Percentiles rank a stretch among this genome's conserved stretches.
Conservation (phyloP, 2,329 filamentous ascomycete genomes). For the Ophiobolus disseminans region DNA sequence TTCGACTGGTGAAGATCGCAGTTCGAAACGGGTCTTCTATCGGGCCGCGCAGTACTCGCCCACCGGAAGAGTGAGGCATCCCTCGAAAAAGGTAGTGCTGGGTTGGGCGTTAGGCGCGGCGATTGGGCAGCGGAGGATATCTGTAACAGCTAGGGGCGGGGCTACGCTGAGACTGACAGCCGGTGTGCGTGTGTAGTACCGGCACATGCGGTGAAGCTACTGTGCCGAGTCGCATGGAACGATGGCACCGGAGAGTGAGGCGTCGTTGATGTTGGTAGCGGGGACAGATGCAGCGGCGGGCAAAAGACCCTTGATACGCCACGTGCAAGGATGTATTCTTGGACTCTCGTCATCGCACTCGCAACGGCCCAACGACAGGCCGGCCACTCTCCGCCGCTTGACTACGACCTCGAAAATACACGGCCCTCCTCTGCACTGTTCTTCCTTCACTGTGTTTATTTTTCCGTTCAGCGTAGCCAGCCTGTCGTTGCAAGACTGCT, state of each 20-base stretch:
- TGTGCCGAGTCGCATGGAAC: background rate
- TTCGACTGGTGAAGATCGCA: constrained; percentile 25
- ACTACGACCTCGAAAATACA: too few relatives aligned
- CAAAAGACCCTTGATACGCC: background rate
- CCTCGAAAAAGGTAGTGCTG: constrained; percentile 11
- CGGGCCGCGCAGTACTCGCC: constrained; percentile 14
- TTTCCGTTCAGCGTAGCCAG: too few relatives aligned
- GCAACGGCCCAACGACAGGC: too few relatives aligned
- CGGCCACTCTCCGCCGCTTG: too few relatives aligned
- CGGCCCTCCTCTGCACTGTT: too few relatives aligned
- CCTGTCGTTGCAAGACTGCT: too few relatives aligned
- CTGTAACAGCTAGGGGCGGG: constrained; percentile 16
- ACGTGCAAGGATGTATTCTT: background rate
- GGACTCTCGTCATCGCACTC: too few relatives aligned
- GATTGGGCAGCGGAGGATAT: constrained; percentile 13
- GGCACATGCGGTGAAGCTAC: background rate
- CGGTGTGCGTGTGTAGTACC: constrained; percentile 1
- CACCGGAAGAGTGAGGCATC: constrained; percentile 22
- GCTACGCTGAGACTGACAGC: constrained; percentile 15
- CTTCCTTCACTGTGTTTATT: too few relatives aligned
- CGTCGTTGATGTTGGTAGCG: background rate
- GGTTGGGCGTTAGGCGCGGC: constrained; percentile 15
- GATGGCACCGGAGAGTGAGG: background rate
- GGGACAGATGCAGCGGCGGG: background rate
- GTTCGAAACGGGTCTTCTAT: constrained; percentile 9